Evolutionary conservation across 2,329 filamentous ascomycete genomes (phyloP).

Genomic region (Penicillium sp.): DNA sequence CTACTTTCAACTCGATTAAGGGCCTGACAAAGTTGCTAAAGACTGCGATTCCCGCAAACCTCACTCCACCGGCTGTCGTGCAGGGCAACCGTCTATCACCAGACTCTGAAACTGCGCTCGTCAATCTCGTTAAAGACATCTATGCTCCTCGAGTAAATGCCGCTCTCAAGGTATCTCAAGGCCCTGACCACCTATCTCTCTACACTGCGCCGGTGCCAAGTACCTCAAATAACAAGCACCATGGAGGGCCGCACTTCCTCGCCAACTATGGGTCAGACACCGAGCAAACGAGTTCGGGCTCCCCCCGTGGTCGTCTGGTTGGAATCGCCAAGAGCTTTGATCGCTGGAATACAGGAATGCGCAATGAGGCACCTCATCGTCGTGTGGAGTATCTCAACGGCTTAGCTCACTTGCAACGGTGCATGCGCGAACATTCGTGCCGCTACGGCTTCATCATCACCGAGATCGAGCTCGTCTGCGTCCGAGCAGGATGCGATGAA

Average conservation of each 20-base stretch:
- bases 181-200: conserved; percentile 61
- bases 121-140: conserved; percentile 74
- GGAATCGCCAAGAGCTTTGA: conserved; percentile 91
- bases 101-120: conserved; percentile 77
- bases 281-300: conserved; percentile 53
- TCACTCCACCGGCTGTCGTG: conserved; percentile 38
- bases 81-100: conserved; percentile 65
- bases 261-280: conserved; percentile 59
- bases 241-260: conserved; percentile 57
- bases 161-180: conserved; percentile 76
- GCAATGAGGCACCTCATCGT: conserved; percentile 80
- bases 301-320: conserved; percentile 68
- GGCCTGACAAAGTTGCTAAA: conserved; percentile 74
- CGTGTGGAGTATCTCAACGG: conserved; percentile 88
- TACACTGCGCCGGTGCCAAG: conserved; percentile 47
- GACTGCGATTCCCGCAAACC: conserved; percentile 62
- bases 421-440: conserved; percentile 91
- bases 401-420: conserved; percentile 82
- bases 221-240: conserved; percentile 42
- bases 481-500: conserved; percentile 74
- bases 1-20: conserved; percentile 73
- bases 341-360: conserved; percentile 95
- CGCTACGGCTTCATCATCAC: conserved; percentile 96
- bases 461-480: conserved; percentile 91
- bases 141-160: conserved; percentile 88